Base-by-base conservation (phyloP, 306 rosid species). In the Lablab purpureus region DNA sequence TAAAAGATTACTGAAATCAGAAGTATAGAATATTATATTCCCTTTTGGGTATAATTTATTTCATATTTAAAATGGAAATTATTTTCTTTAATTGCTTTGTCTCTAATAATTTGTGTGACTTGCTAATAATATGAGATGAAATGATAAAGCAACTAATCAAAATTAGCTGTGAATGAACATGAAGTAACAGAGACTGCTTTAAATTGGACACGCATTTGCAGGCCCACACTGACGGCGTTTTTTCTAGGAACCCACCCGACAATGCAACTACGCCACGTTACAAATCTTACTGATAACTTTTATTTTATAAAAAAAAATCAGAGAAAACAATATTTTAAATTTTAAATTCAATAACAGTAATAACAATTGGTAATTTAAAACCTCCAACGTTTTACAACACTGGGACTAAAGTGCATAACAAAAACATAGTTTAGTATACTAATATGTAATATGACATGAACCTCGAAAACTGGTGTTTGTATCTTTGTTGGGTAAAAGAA, bases 391-490 rank as follows among this genome's bases (percentile, higher is more conserved):
- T 37, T 37, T 37, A 37, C 46, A 3, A 17, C 2, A 9, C 10
- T 64, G 9, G 49, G 13, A 1, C 4, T 10, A n/a, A 17, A 64
- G 7, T n/a, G 4, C 14, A 36, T 66, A 21, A 12, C 18, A 23
- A 11, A 14, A 12, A 2, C 0, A 7, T 3, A 22, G 10, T 22
- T 21, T 21, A 27, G 9, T 62, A 7, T 2, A 27, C 1, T 34
- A 3, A 3, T 46, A 69, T 4, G 46, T 15, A 15, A 17, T 14
- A 7, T 13, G 41, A 10, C 43, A 75, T 30, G 34, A 62, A 73
- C 67, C 66, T 73, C 77, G 67, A 55, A 52, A 52, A 37, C 13
- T 4, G 2, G 54, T 55, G 76, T 10, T 56, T 18, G 40, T n/a
- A 55, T 73, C 37, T 37, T 55, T 1, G 67, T 73, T 27, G 36